Evolutionary conservation across 2,329 filamentous ascomycete species (phyloP), one percentile per base, ranked within the genome.

Genomic region (Claviceps maximensis): DNA sequence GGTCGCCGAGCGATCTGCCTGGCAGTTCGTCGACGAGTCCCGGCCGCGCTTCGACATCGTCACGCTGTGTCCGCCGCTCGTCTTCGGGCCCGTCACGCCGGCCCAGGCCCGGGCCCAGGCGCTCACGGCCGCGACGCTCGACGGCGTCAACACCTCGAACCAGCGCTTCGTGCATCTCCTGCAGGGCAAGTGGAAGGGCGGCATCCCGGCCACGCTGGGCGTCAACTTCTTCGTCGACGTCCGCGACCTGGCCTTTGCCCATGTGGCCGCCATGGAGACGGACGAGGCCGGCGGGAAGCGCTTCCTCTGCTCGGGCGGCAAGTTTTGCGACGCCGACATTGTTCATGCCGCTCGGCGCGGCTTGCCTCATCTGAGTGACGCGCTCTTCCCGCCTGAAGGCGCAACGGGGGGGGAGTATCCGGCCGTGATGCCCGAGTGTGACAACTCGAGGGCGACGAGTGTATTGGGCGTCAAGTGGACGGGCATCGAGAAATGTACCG

Each of bases 11-110:
- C 67, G 66, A 53, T 71, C 76, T 0, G 74, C 74, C 0, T 79
- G 77, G 77, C 72, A 76, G 40, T 79, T 77, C 60, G 68, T 78
- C 27, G 62, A 59, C 33, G 55, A 59, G 17, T 63, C 71, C 56
- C 68, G 69, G 51, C 72, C 74, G 27, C 60, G 58, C 36, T 80
- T 79, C 55, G 72, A 76, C 60, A 62, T 79, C 17, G 75, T 70
- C 10, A 79, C 77, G 5, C 63, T 82, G 58, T 75, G 74, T 61
- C 78, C 78, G 47, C 76, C 77, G 13, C 64, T 79, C 50, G 77
- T 81, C 10, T 72, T 75, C 54, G 78, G 78, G 0, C 77, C 78
- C 17, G 67, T 77, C 3, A n/a, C n/a, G n/a, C n/a, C n/a, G n/a
- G n/a, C n/a, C n/a, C n/a, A n/a, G n/a, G n/a, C n/a, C n/a, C n/a